Conservation (phyloP, 164 flowering plant species). For the Stephania japonica region DNA sequence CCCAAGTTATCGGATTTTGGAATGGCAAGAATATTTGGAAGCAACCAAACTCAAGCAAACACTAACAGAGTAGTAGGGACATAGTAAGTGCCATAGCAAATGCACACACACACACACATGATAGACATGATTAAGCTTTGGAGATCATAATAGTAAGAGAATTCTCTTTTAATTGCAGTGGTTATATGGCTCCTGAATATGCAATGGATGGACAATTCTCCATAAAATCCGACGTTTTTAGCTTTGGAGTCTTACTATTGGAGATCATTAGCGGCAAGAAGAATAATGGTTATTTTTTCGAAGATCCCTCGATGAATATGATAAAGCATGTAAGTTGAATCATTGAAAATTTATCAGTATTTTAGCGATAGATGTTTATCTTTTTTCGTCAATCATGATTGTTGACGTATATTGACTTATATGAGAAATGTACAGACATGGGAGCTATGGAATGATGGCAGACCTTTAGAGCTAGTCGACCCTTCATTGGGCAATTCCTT, state of each 20-base stretch:
- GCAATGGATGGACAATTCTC: slow-evolving; percentile 66
- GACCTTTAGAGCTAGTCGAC: slow-evolving; percentile 4
- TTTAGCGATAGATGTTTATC: background rate
- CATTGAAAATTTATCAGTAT: background rate
- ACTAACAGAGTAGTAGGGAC: slow-evolving; percentile 68
- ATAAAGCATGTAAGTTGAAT: slow-evolving; percentile 46
- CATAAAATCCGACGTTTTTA: slow-evolving; percentile 58
- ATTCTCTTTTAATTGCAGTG: slow-evolving; percentile 29
- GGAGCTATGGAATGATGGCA: slow-evolving; percentile 11
- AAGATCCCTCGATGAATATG: slow-evolving; percentile 39
- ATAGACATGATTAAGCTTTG: background rate
- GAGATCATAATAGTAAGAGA: background rate
- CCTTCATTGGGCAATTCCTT: slow-evolving; percentile 2
- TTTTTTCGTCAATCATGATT: background rate
- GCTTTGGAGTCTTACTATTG: slow-evolving; percentile 59
- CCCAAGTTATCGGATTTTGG: slow-evolving; percentile 82
- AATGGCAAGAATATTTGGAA: slow-evolving; percentile 58
- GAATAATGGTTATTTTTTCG: slow-evolving; percentile 42
- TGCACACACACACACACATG: background rate
- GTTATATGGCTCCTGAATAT: slow-evolving; percentile 73
- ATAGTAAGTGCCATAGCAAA: slow-evolving; percentile 37
- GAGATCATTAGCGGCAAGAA: slow-evolving; percentile 58
- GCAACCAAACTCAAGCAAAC: slow-evolving; percentile 42
- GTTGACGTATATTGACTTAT: background rate
- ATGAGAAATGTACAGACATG: slow-evolving; percentile 1